Conservation (phyloP, 176 grass and related monocot species). For the Canna indica region DNA sequence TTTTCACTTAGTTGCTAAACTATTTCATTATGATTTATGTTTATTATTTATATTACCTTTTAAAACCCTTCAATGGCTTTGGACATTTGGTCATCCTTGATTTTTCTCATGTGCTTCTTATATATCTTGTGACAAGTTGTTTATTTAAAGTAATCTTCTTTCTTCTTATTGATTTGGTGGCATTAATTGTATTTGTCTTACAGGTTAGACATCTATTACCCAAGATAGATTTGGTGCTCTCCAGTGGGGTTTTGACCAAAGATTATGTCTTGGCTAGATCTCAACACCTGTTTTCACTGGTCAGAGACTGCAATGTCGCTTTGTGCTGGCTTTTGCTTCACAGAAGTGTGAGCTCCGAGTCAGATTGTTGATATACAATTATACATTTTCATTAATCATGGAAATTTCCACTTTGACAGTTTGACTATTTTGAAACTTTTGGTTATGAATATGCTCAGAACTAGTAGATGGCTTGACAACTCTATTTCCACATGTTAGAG, state of each 20-base stretch:
- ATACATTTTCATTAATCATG: neutral
- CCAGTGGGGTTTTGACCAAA: constrained; percentile 37
- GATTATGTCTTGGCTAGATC: constrained; percentile 52
- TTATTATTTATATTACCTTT: neutral
- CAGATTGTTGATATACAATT: neutral
- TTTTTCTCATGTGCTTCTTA: neutral
- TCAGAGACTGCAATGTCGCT: constrained; percentile 58
- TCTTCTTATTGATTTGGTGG: neutral
- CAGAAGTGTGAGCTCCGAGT: constrained; percentile 40
- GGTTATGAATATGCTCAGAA: neutral
- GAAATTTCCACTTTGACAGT: neutral
- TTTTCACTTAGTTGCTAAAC: too few relatives aligned
- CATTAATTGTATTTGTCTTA: constrained; percentile 8
- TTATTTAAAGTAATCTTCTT: neutral
- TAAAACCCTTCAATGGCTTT: neutral
- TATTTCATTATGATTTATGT: neutral
- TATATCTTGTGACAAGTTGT: neutral
- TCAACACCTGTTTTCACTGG: constrained; percentile 38
- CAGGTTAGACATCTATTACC: constrained; percentile 43
- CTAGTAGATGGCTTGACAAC: neutral
- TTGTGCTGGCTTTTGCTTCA: constrained; percentile 80
- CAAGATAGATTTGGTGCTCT: constrained; percentile 38
- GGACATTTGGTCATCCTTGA: neutral
- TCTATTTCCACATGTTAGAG: neutral
- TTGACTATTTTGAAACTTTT: neutral